Evolutionary conservation across 371 early-diverging fungal genomes (phyloP).

Genomic region (Nosema muscidifuracis): DNA sequence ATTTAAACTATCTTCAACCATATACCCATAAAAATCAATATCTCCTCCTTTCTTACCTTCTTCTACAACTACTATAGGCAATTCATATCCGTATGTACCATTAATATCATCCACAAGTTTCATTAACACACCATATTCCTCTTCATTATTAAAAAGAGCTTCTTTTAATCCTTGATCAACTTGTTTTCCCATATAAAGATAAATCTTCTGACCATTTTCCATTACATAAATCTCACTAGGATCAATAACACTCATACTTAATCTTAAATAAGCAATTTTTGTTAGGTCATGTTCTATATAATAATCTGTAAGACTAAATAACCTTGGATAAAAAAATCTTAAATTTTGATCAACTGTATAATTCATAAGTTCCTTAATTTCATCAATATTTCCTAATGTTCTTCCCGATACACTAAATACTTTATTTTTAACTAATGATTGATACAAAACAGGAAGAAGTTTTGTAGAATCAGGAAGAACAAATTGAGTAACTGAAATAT

Average conservation of each 20-base stretch:
- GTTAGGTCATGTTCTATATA: constrained; percentile 44
- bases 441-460: constrained; percentile 57
- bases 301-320: constrained; percentile 58
- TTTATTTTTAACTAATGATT: constrained; percentile 54
- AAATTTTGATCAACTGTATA: constrained; percentile 53
- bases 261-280: constrained; percentile 36
- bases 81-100: constrained; percentile 12
- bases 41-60: constrained; percentile 35
- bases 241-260: constrained; percentile 44
- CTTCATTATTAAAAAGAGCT: constrained; percentile 31
- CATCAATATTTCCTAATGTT: neutral
- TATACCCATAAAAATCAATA: constrained; percentile 34
- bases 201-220: constrained; percentile 52
- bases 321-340: constrained; percentile 61
- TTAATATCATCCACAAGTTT: constrained; percentile 33
- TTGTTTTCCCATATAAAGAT: constrained; percentile 59
- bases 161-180: constrained; percentile 46
- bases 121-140: constrained; percentile 26
- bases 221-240: constrained; percentile 60
- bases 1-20: constrained; percentile 43
- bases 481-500: constrained; percentile 53
- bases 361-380: constrained; percentile 19
- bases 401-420: constrained; percentile 19
- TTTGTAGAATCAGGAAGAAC: constrained; percentile 62
- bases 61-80: constrained; percentile 29